These are phyloP conservation scores for Solanum pimpinellifolium DNA, from an alignment of 257 asterid genomes.

Conservation along the genomic window DNA sequence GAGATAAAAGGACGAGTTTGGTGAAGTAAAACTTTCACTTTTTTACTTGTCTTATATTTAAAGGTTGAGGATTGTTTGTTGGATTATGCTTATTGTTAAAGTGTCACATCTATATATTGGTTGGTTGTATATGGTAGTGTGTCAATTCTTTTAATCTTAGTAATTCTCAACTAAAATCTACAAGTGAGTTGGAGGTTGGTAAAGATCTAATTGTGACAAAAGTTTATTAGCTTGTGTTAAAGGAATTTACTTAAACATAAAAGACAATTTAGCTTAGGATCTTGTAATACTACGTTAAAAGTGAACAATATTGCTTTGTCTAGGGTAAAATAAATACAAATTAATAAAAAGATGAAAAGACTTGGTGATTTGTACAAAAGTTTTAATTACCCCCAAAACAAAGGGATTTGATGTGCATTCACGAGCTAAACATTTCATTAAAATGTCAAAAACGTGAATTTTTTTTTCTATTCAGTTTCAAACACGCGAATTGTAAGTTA, in stretches of 20 bases:
- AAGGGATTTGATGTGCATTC: not conserved
- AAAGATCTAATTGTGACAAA: not conserved
- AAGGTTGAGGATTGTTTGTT: not conserved
- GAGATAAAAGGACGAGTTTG: not conserved
- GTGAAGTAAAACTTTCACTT: not conserved
- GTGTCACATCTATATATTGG: not conserved
- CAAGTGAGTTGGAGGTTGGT: not conserved
- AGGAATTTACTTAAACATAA: not conserved
- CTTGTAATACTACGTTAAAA: too few relatives aligned
- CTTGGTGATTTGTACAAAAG: not conserved
- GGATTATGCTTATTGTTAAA: not conserved
- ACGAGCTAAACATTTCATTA: not conserved
- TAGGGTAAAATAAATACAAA: too few relatives aligned
- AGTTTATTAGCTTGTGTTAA: not conserved
- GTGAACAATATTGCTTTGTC: too few relatives aligned
- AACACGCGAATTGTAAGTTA: not conserved
- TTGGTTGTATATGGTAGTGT: not conserved
- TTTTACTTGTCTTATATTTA: not conserved
- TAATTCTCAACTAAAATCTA: not conserved
- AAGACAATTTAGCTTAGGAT: not conserved
- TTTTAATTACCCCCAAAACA: not conserved
- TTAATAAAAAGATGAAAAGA: too few relatives aligned
- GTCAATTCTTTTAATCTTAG: not conserved
- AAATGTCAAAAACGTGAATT: not conserved
- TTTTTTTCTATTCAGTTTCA: not conserved